A percentile compares a stretch with the other conserved stretches of the same genome.
Conservation (phyloP, 2,329 filamentous ascomycete genomes). For the Fusarium agapanthi region DNA sequence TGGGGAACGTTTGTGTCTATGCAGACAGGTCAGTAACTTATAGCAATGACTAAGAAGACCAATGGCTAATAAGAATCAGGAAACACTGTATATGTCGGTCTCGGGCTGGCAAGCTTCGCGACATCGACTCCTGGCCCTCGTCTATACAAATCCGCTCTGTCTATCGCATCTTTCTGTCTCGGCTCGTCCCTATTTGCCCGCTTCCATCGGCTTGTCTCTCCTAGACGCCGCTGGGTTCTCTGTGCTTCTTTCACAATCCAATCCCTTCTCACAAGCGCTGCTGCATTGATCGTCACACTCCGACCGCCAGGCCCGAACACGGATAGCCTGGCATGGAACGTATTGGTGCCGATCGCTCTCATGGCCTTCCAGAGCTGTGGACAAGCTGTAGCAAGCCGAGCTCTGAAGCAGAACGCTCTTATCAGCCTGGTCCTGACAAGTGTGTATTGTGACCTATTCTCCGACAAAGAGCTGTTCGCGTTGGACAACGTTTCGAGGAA, state of each 20-base stretch:
- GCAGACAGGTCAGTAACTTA: constrained; percentile 72
- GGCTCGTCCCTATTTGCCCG: constrained; percentile 76
- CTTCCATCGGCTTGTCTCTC: constrained; percentile 69
- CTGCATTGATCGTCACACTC: constrained; percentile 62
- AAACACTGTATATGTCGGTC: constrained; percentile 82
- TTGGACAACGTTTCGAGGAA: constrained; percentile 59
- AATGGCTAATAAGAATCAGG: constrained; percentile 49
- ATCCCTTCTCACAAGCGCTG: constrained; percentile 57
- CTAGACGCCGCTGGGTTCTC: constrained; percentile 72
- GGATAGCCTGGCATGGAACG: constrained; percentile 63
- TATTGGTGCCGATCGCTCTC: constrained; percentile 72
- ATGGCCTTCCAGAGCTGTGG: constrained; percentile 82
- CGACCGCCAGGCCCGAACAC: constrained; percentile 50
- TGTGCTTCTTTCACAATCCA: constrained; percentile 66
- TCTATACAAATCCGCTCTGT: constrained; percentile 62
- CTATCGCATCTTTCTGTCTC: constrained; percentile 74
- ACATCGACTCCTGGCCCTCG: constrained; percentile 59
- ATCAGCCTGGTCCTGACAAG: constrained; percentile 84
- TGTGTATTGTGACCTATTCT: constrained; percentile 83
- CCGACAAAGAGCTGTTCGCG: constrained; percentile 62
- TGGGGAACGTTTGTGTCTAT: constrained; percentile 86
- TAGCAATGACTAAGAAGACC: background rate
- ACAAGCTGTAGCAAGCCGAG: constrained; percentile 78
- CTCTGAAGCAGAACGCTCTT: constrained; percentile 73
- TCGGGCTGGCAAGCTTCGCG: constrained; percentile 58